Conservation (phyloP, 805 yeast genomes). For the Komagataella phaffii region DNA sequence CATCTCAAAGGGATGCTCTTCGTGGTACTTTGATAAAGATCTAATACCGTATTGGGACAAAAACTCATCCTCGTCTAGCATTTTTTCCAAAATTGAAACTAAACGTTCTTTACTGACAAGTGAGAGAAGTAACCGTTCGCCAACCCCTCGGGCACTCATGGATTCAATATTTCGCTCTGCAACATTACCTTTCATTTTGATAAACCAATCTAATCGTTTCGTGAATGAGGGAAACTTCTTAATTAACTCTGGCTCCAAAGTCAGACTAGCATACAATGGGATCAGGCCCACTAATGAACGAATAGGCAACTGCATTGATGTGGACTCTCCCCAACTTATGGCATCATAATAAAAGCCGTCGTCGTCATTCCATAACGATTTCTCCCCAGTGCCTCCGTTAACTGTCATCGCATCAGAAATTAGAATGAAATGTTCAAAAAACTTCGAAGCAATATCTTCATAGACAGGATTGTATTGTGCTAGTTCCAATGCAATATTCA, state of each 20-base stretch:
- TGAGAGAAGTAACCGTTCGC: slow-evolving; percentile 68
- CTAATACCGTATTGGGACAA: slow-evolving; percentile 77
- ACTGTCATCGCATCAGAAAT: slow-evolving; percentile 87
- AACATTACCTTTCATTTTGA: slow-evolving; percentile 51
- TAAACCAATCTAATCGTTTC: slow-evolving; percentile 74
- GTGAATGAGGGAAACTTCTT: slow-evolving; percentile 72
- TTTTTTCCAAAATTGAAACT: slow-evolving; percentile 55
- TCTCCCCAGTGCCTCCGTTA: slow-evolving; percentile 29
- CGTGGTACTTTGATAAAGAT: slow-evolving; percentile 78
- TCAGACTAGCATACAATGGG: slow-evolving; percentile 80
- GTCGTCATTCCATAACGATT: slow-evolving; percentile 78
- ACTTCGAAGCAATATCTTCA: slow-evolving; percentile 88
- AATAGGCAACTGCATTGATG: slow-evolving; percentile 62
- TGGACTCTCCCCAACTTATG: slow-evolving; percentile 64
- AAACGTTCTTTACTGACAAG: slow-evolving; percentile 73
- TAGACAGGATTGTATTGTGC: slow-evolving; percentile 78
- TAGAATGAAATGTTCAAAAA: slow-evolving; percentile 82
- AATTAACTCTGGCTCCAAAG: slow-evolving; percentile 74
- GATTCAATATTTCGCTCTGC: slow-evolving; percentile 80
- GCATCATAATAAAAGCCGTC: slow-evolving; percentile 88
- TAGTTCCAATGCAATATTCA: slow-evolving; percentile 82
- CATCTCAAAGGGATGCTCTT: slow-evolving; percentile 75
- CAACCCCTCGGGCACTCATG: slow-evolving; percentile 65
- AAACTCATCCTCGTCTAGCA: slow-evolving; percentile 82
- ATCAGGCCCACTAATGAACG: slow-evolving; percentile 85